A percentile compares a stretch with the other conserved stretches of the same genome.
These are phyloP conservation scores for Penicillium sp. DNA, from an alignment of 2,329 filamentous ascomycete genomes.

Conservation along the genomic window DNA sequence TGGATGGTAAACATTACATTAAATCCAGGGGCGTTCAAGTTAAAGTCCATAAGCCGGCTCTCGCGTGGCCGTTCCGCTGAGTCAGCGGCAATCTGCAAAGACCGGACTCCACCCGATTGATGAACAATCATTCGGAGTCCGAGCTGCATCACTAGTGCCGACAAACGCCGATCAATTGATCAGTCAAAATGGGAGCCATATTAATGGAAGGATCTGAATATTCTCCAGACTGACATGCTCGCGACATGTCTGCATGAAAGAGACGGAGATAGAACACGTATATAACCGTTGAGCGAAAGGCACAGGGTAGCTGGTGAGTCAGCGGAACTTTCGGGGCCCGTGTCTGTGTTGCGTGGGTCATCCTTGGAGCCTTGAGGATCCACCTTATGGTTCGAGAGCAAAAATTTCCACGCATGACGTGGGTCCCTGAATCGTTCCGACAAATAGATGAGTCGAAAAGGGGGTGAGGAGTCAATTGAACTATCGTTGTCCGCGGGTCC, in stretches of 20 bases:
- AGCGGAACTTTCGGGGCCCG: background rate
- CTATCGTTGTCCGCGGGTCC: background rate
- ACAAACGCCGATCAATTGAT: background rate
- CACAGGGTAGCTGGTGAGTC: background rate
- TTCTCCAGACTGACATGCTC: background rate
- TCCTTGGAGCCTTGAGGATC: background rate
- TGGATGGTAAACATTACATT: too few relatives aligned
- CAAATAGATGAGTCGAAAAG: background rate
- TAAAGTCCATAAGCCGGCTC: background rate
- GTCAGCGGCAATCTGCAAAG: background rate
- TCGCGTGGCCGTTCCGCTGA: background rate
- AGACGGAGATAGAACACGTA: background rate
- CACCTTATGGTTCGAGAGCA: conserved; percentile 4
- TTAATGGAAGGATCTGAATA: background rate
- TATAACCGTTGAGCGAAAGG: background rate
- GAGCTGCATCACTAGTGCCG: background rate
- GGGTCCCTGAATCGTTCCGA: background rate
- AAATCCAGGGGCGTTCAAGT: background rate
- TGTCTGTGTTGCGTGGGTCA: background rate
- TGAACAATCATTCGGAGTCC: background rate
- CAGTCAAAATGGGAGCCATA: too few relatives aligned
- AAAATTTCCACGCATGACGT: conserved; percentile 11
- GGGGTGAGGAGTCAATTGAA: background rate
- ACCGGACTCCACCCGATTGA: background rate
- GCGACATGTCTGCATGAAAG: background rate